phyloP scores from a whole-genome alignment of 345 rosid species.

The Brassica incana region DNA sequence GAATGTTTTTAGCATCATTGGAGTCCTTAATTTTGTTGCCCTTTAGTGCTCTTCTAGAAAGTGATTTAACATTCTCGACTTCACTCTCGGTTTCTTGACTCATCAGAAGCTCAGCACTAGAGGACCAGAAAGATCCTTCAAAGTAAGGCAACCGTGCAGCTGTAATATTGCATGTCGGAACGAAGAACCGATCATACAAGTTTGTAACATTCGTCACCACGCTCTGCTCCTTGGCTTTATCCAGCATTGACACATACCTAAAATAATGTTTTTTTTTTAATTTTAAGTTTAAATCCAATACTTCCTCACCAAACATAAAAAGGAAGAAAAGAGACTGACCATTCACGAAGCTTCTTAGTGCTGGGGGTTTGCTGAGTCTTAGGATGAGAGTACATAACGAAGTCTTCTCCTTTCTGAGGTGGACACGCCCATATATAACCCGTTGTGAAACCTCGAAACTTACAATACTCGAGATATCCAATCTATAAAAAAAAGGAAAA shows the following conservation, averaged over 20 bases:
- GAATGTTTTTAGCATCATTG: slow-evolving; percentile 45
- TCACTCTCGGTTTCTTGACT: slow-evolving; percentile 34
- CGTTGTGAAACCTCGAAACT: slow-evolving; percentile 79
- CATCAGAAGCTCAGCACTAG: slow-evolving; percentile 41
- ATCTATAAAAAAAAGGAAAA: slow-evolving; percentile 44
- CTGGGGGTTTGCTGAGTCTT: slow-evolving; percentile 85
- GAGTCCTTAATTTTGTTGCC: slow-evolving; percentile 9
- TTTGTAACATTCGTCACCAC: slow-evolving; percentile 44
- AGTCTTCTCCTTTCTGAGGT: slow-evolving; percentile 82
- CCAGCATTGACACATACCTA: slow-evolving; percentile 49
- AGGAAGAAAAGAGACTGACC: slow-evolving; percentile 31
- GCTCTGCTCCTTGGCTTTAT: slow-evolving; percentile 43
- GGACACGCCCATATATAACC: slow-evolving; percentile 96
- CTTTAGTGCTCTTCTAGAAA: slow-evolving; percentile 34
- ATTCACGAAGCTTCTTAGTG: slow-evolving; percentile 67
- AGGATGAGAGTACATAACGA: slow-evolving; percentile 84
- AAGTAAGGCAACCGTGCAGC: slow-evolving; percentile 59
- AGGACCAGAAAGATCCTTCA: slow-evolving; percentile 60
- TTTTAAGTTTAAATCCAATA: slow-evolving; percentile 4
- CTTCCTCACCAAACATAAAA: slow-evolving; percentile 3
- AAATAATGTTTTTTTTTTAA: slow-evolving; percentile 1
- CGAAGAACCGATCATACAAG: slow-evolving; percentile 51
- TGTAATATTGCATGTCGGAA: slow-evolving; percentile 38
- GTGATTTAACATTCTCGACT: slow-evolving; percentile 26
- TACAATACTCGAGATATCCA: slow-evolving; percentile 92